Evolutionary conservation across 305 asterid genomes (phyloP).

Genomic region (Rubia peregrina): DNA sequence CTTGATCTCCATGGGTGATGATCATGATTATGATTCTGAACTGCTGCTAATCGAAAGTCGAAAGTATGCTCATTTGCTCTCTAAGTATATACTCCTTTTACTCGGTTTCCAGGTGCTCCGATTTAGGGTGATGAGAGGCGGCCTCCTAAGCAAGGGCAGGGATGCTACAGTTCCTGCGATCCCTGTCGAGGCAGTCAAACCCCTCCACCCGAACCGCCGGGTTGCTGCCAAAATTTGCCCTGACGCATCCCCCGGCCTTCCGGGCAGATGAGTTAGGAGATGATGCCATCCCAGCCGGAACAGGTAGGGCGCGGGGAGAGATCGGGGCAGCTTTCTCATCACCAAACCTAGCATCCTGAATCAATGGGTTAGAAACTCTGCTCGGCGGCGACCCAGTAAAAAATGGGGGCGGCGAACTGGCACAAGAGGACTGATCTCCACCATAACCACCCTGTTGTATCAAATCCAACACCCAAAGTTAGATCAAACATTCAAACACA

Average conservation of each 20-base stretch:
- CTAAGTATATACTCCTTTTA: slow-evolving; percentile 9
- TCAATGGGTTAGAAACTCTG: slow-evolving; percentile 96
- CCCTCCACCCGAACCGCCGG: slow-evolving; percentile 95
- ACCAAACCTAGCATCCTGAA: slow-evolving; percentile 80
- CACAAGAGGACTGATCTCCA: slow-evolving; percentile 41
- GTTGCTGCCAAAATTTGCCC: slow-evolving; percentile 84
- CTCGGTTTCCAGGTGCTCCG: neutral
- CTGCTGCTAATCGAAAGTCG: slow-evolving; percentile 23
- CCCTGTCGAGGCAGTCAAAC: slow-evolving; percentile 90
- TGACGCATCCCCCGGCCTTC: slow-evolving; percentile 58
- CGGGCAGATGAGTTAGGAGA: slow-evolving; percentile 55
- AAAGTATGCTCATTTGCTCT: slow-evolving; percentile 20
- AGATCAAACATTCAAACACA: neutral
- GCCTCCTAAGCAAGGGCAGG: slow-evolving; percentile 59
- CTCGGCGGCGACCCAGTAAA: slow-evolving; percentile 99
- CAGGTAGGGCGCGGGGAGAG: slow-evolving; percentile 53
- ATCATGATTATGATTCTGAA: slow-evolving; percentile 22
- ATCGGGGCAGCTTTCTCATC: slow-evolving; percentile 53
- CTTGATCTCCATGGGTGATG: neutral
- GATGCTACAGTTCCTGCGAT: slow-evolving; percentile 89
- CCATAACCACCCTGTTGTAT: slow-evolving; percentile 49
- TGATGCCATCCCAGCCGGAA: slow-evolving; percentile 42
- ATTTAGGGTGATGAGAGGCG: neutral
- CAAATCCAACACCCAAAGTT: neutral
- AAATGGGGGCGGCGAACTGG: slow-evolving; percentile 99